Percentiles rank a stretch among this genome's conserved stretches.
These are phyloP conservation scores for Pestalotiopsis fici DNA, from an alignment of 2,329 filamentous ascomycete species.

Conservation along the genomic window DNA sequence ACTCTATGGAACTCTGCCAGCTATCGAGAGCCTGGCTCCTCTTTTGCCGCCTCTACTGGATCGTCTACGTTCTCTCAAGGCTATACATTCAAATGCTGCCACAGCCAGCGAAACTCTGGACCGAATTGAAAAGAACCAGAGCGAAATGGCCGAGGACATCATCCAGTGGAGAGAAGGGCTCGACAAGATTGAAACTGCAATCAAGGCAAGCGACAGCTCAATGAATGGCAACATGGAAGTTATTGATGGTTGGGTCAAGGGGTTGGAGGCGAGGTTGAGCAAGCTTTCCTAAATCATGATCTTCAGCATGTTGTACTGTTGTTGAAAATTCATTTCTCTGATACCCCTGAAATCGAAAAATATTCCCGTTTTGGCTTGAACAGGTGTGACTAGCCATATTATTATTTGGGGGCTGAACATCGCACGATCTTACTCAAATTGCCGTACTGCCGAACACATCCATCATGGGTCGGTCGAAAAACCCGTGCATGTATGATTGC, in stretches of 20 bases:
- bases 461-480: not conserved
- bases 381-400: not conserved
- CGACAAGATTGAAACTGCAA: constrained; percentile 73
- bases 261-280: constrained; percentile 76
- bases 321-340: not conserved
- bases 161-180: constrained; percentile 83
- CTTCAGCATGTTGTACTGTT: not conserved
- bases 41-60: constrained; percentile 84
- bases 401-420: not conserved
- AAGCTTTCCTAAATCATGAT: constrained; percentile 43
- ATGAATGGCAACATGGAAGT: constrained; percentile 80
- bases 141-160: constrained; percentile 81
- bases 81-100: constrained; percentile 85
- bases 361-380: not conserved
- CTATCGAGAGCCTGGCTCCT: constrained; percentile 83
- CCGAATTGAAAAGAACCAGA: constrained; percentile 76
- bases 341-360: constrained; percentile 7
- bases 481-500: not conserved
- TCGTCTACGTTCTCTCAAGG: constrained; percentile 77
- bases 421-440: not conserved
- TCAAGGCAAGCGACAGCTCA: constrained; percentile 68
- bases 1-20: constrained; percentile 84
- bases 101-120: constrained; percentile 77
- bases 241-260: constrained; percentile 88
- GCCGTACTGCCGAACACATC: not conserved